Evolutionary conservation across 495 filamentous ascomycete genomes (phyloP), one percentile per base, ranked within the genome.

Genomic region (Neurospora sp.): DNA sequence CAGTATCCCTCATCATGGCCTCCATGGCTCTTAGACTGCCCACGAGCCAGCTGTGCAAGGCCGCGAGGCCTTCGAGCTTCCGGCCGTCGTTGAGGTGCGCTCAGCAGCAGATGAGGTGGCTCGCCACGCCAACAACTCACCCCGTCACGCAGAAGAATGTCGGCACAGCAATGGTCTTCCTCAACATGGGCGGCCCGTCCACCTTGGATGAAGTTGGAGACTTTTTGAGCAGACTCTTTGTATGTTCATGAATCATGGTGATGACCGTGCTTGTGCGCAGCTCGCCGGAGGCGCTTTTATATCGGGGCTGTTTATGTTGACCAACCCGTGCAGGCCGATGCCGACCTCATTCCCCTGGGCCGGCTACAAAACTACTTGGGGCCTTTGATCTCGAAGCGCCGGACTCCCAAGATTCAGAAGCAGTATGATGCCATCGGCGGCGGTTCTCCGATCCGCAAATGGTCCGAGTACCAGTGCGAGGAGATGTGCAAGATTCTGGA

Each of bases 111-210:
- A 73, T 73, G 59, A 81, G 88, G 75, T 81, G 82, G 75, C 84
- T 93, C 70, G 92, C 92, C 23, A 93, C 90, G 39, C 86, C 89
- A 38, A 87, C 87, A 18, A 62, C 38, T 0, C 92, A 91, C 4
- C 92, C 94, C 5, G 92, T 93, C 5, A 93, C 90, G 5, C 92
- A 94, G 78, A 85, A 91, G 88, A 73, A 79, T 8, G 71, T 76
- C 16, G 82, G 81, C 12, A 99, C 96, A 0, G 96, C 96, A 46
- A 97, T 99, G 88, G 95, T 99, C 7, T 97, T 99, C 75, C 88
- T 99, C 81, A 99, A 99, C 84, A 99, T 99, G 96, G 96, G 96
- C 72, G 96, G 96, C 11, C 96, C 96, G 8, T 93, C 93, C 16
- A 97, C 92, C 7, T 89, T 90, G 12, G 86, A 90, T 72, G 94